Base-by-base conservation (phyloP, 495 filamentous ascomycete genomes). In the Hyaloscypha bicolor region DNA sequence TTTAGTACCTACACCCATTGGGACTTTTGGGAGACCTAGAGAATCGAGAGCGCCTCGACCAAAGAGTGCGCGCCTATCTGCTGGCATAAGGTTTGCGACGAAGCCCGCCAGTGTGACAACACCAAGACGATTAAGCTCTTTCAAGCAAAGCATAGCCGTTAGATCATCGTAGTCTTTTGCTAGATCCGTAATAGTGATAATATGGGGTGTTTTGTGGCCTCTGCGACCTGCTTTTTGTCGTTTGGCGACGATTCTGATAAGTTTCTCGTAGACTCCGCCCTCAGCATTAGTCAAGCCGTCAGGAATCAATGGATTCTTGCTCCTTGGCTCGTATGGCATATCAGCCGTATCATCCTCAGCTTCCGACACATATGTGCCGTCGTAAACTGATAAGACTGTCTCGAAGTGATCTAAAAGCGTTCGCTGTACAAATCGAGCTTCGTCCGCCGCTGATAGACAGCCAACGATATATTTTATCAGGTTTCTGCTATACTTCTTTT, bases 131-230 rank as follows among this genome's bases (percentile, higher is more conserved):
- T 69, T 55, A 1, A 72, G 52, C 63, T 72, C 70, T 42, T 61
- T 64, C 25, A 72, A 60, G 35, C 60, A 19, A 2, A 65, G 48
- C 60, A 66, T 55, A n/a, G 70, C 70, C 19, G 66, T 52, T 31
- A 72, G 31, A 35, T 72, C 70, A 45, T 72, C 70, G 30, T 66
- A 69, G 45, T 72, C 70, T 39, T 69, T 69, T 4, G 60, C 66
- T n/a, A 72, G 35, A 62, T 72, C 70, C 9, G 70, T 66, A 25
- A 72, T 72, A 33, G 60, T 57, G 30, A 72, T 12, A 30, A 72
- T 53, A 11, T 62, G 60, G 25, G 70, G 70, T 16, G 53, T 58
- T 29, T 19, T n/a, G 12, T 55, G 12, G n/a, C 11, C 30, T 31
- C 33, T 39, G 19, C 19, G 25, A 21, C 29, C 53, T 30, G 4